phyloP scores from a whole-genome alignment of 768 basidiomycete genomes.

The Pholiota molesta region DNA sequence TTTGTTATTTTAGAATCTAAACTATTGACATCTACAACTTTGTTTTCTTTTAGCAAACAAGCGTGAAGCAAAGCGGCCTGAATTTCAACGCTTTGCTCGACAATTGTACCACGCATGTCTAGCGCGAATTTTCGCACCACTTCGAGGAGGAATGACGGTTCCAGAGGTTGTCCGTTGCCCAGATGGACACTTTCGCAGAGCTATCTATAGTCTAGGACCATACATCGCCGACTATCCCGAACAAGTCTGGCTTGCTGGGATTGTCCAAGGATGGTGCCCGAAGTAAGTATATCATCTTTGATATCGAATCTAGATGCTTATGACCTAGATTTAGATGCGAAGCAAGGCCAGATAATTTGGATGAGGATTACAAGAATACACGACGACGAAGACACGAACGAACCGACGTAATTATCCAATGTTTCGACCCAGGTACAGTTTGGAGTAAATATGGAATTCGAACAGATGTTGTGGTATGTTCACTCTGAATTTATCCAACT shows the following conservation, averaged over 20 bases:
- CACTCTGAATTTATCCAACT: constrained; percentile 36
- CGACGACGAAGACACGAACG: neutral
- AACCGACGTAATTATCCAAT: neutral
- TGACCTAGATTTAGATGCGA: neutral
- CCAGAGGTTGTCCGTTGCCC: constrained; percentile 30
- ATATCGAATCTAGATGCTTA: too few relatives aligned
- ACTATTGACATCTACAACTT: too few relatives aligned
- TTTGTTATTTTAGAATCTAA: too few relatives aligned
- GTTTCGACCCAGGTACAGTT: neutral
- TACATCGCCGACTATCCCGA: constrained; percentile 43
- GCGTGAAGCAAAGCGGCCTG: too few relatives aligned
- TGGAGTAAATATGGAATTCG: constrained; percentile 28
- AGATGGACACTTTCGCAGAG: constrained; percentile 35
- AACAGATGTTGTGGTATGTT: neutral
- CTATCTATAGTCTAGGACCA: constrained; percentile 33
- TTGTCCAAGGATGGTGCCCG: constrained; percentile 31
- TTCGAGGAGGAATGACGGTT: constrained; percentile 19
- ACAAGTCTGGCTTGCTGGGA: constrained; percentile 28
- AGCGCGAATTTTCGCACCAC: constrained; percentile 16
- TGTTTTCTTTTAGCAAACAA: too few relatives aligned
- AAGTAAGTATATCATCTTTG: constrained; percentile 15
- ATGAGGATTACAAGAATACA: constrained; percentile 13
- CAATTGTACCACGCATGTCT: constrained; percentile 30
- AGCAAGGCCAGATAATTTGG: neutral
- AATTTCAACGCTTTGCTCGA: too few relatives aligned